A percentile compares a stretch with the other conserved stretches of the same genome.
These are phyloP conservation scores for Stygiomarasmius scandens DNA, from an alignment of 1,284 basidiomycete genomes.

Conservation along the genomic window DNA sequence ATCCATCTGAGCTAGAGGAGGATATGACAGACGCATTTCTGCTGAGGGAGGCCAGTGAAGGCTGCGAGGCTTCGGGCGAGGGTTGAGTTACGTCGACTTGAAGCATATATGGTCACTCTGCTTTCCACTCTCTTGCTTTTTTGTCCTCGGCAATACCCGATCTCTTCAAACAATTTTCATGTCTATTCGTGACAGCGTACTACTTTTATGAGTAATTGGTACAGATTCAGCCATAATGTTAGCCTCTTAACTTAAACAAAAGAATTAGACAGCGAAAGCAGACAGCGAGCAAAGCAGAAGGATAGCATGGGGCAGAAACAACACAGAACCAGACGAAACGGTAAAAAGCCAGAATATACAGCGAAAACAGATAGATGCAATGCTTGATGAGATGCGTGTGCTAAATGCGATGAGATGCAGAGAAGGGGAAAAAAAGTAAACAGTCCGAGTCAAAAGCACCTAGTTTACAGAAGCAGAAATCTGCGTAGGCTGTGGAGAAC, in stretches of 20 bases:
- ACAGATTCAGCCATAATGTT: neutral
- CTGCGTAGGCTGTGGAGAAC: neutral
- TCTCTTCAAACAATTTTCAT: too few species aligned
- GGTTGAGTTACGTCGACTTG: conserved; percentile 38
- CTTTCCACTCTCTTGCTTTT: neutral
- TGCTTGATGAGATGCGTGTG: neutral
- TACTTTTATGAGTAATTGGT: too few species aligned
- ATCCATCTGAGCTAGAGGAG: conserved; percentile 61
- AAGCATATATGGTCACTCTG: conserved; percentile 36
- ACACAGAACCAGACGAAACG: neutral
- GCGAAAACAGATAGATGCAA: neutral
- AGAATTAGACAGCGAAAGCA: conserved; percentile 1
- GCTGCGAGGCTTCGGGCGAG: conserved; percentile 37
- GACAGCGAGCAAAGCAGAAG: neutral
- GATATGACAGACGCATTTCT: conserved; percentile 78
- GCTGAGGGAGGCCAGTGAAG: conserved; percentile 64
- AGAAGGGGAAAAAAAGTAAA: neutral
- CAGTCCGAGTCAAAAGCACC: neutral
- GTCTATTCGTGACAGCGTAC: too few species aligned
- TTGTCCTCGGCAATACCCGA: neutral
- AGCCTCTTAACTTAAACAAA: neutral
- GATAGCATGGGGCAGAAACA: conserved; percentile 1
- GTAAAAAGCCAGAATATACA: neutral
- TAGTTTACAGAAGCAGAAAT: neutral
- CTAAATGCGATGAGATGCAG: neutral